Evolutionary conservation across 768 basidiomycete genomes (phyloP), one percentile per base, ranked within the genome.

Genomic region (Boletus huronensis): DNA sequence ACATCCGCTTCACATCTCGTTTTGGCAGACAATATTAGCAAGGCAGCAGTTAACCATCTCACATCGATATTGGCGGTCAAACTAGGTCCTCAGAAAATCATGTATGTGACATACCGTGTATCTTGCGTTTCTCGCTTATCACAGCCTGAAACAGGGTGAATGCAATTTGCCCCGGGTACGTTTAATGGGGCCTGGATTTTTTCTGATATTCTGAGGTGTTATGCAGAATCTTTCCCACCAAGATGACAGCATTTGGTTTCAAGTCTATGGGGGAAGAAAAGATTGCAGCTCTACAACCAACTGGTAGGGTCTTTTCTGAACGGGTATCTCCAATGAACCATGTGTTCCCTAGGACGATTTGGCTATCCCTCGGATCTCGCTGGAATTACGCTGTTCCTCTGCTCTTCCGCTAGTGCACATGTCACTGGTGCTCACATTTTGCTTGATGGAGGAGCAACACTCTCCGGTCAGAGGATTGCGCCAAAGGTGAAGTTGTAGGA

Each of bases 1-100:
- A 28, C 25, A 8, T 16, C n/a, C n/a, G 31, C 41, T 45, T 58
- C 43, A 40, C 13, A 5, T 23, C 16, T 46, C 41, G 35, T 21
- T 25, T 58, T 21, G 35, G 19, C 25, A 93, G 90, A 93, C 66
- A 81, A 84, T 61, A 76, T 89, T 7, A 90, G 88, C 70, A 93
- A 93, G 71, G 90, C 90, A n/a, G 89, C 89, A 28, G 83, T 88
- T 17, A 92, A 91, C 72, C 90, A 92, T 59, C 81, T 93, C 43
- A 91, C 90, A 5, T 82, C 83, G 14, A 75, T 79, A 46, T 75
- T 93, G 19, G 88, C 90, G 0, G 70, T 82, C 41, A 88, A 87
- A 48, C 77, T 93, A 16, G 81, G 74, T 7, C 74, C 73, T 8
- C 71, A 70, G 11, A 78, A 80, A 56, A 80, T 92, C 70, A 89